Evolutionary conservation across 176 grass and related monocot species (phyloP).

Genomic region (Rhynchospora tenuis): DNA sequence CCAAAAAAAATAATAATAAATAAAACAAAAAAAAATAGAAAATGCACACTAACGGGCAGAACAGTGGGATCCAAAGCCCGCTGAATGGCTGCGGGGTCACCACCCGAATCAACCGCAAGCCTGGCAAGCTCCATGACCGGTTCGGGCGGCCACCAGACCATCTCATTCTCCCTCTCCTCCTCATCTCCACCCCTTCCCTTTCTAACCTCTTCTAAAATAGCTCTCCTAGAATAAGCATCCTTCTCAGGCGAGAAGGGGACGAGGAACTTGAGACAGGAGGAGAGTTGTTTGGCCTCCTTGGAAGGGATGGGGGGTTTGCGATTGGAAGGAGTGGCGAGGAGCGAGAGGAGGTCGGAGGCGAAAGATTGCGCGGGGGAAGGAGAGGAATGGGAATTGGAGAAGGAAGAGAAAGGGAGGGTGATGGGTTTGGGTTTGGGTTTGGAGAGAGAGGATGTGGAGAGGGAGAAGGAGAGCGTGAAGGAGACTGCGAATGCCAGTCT

Average conservation of each 20-base stretch:
- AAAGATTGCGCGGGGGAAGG: constrained; percentile 29
- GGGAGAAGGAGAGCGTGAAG: constrained; percentile 51
- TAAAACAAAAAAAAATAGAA: background rate
- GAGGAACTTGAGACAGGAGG: constrained; percentile 63
- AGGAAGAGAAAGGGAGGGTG: background rate
- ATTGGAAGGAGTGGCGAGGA: constrained; percentile 42
- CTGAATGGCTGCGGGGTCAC: constrained; percentile 67
- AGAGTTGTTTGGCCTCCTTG: constrained; percentile 35
- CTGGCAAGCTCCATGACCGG: constrained; percentile 76
- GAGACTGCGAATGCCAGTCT: constrained; percentile 74
- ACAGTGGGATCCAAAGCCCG: constrained; percentile 61
- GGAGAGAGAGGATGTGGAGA: constrained; percentile 19
- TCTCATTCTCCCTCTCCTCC: constrained; percentile 29
- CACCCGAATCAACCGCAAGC: constrained; percentile 67
- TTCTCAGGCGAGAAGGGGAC: constrained; percentile 30
- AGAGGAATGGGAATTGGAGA: background rate
- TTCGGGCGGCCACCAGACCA: constrained; percentile 87
- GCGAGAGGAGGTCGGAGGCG: constrained; percentile 60
- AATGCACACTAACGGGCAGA: constrained; percentile 39
- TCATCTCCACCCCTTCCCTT: background rate
- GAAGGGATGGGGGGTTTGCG: constrained; percentile 33
- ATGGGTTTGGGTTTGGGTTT: background rate
- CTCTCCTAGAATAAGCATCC: constrained; percentile 25
- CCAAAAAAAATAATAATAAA: background rate
- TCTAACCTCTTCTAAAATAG: constrained; percentile 14